phyloP scores from a whole-genome alignment of 352 stramenopile genomes.

The Globisporangium spiculum region DNA sequence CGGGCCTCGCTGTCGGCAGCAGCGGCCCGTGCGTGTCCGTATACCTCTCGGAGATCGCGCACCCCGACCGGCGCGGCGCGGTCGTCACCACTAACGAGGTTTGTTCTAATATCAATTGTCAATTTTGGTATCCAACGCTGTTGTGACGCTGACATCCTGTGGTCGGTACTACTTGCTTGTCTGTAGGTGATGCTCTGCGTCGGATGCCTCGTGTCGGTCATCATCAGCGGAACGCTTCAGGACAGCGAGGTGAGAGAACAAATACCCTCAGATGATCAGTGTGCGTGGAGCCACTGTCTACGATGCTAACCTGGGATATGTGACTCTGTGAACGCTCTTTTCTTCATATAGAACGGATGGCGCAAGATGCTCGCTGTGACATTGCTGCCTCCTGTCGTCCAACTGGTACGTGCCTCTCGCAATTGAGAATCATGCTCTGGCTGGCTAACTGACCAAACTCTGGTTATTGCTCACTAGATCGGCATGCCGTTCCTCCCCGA shows the following conservation, averaged over 20 bases:
- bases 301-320: background rate
- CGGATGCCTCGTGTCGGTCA: conserved; percentile 61
- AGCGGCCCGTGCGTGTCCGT: conserved; percentile 63
- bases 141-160: background rate
- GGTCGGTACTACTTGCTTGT: background rate
- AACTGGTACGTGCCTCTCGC: conserved; percentile 34
- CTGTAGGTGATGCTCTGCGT: conserved; percentile 66
- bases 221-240: conserved; percentile 43
- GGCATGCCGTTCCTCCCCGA: conserved; percentile 70
- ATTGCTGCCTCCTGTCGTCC: conserved; percentile 54
- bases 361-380: conserved; percentile 65
- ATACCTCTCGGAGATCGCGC: conserved; percentile 67
- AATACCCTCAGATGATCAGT: background rate
- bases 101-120: background rate
- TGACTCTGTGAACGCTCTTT: background rate
- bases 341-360: conserved; percentile 40
- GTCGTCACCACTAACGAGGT: conserved; percentile 68
- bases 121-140: background rate
- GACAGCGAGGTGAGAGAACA: conserved; percentile 22
- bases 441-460: background rate
- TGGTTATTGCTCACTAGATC: conserved; percentile 24
- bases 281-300: background rate
- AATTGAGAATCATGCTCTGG: too few relatives aligned
- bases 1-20: conserved; percentile 56
- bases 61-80: conserved; percentile 46